phyloP scores from a whole-genome alignment of 768 basidiomycete genomes.

The Suillus paluster region DNA sequence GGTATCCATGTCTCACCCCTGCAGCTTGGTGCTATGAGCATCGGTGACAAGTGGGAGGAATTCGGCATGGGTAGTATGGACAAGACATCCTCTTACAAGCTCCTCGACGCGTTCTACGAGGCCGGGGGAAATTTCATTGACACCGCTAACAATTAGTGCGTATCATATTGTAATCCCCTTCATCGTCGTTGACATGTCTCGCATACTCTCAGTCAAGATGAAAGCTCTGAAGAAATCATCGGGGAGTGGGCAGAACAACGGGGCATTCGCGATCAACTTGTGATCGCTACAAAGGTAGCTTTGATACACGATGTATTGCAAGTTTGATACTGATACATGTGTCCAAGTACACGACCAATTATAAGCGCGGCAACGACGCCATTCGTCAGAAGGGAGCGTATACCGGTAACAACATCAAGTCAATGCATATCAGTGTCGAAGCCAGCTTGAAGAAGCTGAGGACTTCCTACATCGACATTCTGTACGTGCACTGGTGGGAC shows the following conservation, averaged over 20 bases:
- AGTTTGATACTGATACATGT: neutral
- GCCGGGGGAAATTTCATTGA: conserved; percentile 56
- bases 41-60: conserved; percentile 48
- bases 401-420: conserved; percentile 53
- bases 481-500: conserved; percentile 42
- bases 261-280: conserved; percentile 47
- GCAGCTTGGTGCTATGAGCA: conserved; percentile 53
- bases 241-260: conserved; percentile 52
- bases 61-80: conserved; percentile 44
- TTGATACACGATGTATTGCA: neutral
- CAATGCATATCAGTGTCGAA: conserved; percentile 44
- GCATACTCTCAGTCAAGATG: conserved; percentile 37
- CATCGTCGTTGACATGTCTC: neutral
- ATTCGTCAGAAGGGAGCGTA: conserved; percentile 43
- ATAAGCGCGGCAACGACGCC: conserved; percentile 15
- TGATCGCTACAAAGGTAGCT: conserved; percentile 46
- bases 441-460: conserved; percentile 49
- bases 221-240: conserved; percentile 46
- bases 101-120: conserved; percentile 50
- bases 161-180: neutral
- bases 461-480: conserved; percentile 51
- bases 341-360: conserved; percentile 27
- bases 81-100: conserved; percentile 47
- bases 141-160: conserved; percentile 50
- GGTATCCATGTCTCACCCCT: conserved; percentile 56